Evolutionary conservation across 2,329 filamentous ascomycete genomes (phyloP).

Genomic region (Alternaria triticimaculans): DNA sequence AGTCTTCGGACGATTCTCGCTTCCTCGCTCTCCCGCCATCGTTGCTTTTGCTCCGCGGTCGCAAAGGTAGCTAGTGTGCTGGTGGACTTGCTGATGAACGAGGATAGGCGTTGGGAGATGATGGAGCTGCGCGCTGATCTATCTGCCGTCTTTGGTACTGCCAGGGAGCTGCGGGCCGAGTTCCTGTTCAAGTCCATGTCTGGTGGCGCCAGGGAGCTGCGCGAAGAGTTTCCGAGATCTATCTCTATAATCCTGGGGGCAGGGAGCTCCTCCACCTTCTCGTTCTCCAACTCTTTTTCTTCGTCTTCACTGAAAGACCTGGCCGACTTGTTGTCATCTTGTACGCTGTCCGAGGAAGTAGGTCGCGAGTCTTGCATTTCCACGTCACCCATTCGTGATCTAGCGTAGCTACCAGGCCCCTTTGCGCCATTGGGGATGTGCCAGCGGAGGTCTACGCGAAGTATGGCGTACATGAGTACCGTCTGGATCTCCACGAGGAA

Average conservation of each 20-base stretch:
- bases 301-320: constrained; percentile 2
- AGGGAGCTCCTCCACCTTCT: neutral
- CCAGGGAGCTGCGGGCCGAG: constrained; percentile 3
- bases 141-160: neutral
- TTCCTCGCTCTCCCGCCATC: constrained; percentile 31
- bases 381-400: constrained; percentile 14
- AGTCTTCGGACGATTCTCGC: constrained; percentile 26
- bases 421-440: constrained; percentile 74
- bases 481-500: constrained; percentile 76
- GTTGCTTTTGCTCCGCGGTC: constrained; percentile 17
- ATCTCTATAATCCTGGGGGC: constrained; percentile 9
- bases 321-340: neutral
- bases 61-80: neutral
- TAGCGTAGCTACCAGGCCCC: constrained; percentile 47
- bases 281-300: constrained; percentile 1
- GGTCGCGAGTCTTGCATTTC: constrained; percentile 27
- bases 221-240: constrained; percentile 5
- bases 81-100: constrained; percentile 6
- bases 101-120: constrained; percentile 13
- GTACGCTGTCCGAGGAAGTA: constrained; percentile 8
- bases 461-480: constrained; percentile 69
- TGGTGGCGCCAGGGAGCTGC: neutral
- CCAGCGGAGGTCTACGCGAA: constrained; percentile 77
- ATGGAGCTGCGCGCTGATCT: constrained; percentile 9
- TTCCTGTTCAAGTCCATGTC: neutral